phyloP scores from a whole-genome alignment of 2,329 filamentous ascomycete species.

The Paecilomyces dactylethromorphus region DNA sequence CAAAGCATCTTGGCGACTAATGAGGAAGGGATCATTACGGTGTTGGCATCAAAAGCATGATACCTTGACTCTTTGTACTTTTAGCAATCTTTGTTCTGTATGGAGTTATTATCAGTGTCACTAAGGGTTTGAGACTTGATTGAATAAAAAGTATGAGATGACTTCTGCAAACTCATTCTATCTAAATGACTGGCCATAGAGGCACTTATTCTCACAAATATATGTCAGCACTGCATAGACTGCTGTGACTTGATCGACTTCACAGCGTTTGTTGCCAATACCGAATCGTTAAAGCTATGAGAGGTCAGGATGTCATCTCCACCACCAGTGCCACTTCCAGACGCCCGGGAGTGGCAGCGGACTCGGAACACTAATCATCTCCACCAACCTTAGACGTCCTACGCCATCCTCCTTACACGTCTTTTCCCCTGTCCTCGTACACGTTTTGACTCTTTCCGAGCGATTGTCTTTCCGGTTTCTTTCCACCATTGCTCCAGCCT shows the following conservation, averaged over 20 bases:
- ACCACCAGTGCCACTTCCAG: slow-evolving; percentile 3
- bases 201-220: not conserved
- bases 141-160: not conserved
- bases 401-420: not conserved
- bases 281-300: not conserved
- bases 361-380: slow-evolving; percentile 1
- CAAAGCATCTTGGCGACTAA: slow-evolving; percentile 70
- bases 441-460: slow-evolving; percentile 9
- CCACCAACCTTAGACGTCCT: slow-evolving; percentile 1
- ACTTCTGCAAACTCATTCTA: not conserved
- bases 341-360: not conserved
- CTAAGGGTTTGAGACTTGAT: not conserved
- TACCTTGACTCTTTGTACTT: slow-evolving; percentile 15
- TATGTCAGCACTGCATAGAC: not conserved
- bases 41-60: slow-evolving; percentile 55
- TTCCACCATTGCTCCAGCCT: slow-evolving; percentile 1
- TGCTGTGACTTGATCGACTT: not conserved
- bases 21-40: slow-evolving; percentile 65
- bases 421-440: not conserved
- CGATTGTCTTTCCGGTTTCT: slow-evolving; percentile 4
- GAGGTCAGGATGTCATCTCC: slow-evolving; percentile 1
- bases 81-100: slow-evolving; percentile 12
- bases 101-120: not conserved
- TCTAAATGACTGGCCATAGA: not conserved
- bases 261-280: not conserved